Base-by-base conservation (phyloP, 306 rosid genomes). In the Astragalus membranaceus region DNA sequence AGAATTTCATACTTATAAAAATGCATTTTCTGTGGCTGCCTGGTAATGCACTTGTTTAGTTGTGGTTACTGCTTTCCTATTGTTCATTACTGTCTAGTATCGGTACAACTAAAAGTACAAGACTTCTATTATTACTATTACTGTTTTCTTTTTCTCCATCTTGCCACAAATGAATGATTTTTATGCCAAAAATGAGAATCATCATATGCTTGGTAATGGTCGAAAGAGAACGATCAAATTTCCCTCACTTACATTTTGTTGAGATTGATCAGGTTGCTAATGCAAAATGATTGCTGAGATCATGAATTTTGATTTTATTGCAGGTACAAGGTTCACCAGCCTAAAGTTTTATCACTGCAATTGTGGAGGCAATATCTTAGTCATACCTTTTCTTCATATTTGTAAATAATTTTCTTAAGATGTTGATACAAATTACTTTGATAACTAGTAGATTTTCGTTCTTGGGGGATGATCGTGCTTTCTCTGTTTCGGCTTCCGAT, bases 391-490 rank as follows among this genome's bases (percentile, higher is more conserved):
- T 56, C 36, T 11, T 32, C 48, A 5, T 61, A 39, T 47, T 36
- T 59, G 54, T 32, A 33, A 69, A 26, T 42, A 0, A 10, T 43
- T 56, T 20, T 66, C 65, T 66, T 65, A 43, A 65, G 23, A 23
- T 57, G 30, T 30, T 4, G 64, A 60, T 44, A 50, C 6, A 29
- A 10, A 9, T 50, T 47, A 39, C 10, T 46, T 65, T 23, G 53
- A 7, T 13, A 11, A 57, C 46, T 26, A 11, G 8, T 46, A 64
- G 65, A 64, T 85, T 90, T 64, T 65, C 85, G 84, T 90, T 93
- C 42, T 76, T 93, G 67, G 96, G 90, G 4, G 98, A 90, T 61
- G 87, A 84, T 73, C 90, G 85, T 56, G 79, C 92, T 0, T 93
- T 93, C 66, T 87, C 97, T 4, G 81, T 84, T 42, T 70, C 85